Conservation (phyloP, 2,329 filamentous ascomycete species). For the Stachybotrys elegans region DNA sequence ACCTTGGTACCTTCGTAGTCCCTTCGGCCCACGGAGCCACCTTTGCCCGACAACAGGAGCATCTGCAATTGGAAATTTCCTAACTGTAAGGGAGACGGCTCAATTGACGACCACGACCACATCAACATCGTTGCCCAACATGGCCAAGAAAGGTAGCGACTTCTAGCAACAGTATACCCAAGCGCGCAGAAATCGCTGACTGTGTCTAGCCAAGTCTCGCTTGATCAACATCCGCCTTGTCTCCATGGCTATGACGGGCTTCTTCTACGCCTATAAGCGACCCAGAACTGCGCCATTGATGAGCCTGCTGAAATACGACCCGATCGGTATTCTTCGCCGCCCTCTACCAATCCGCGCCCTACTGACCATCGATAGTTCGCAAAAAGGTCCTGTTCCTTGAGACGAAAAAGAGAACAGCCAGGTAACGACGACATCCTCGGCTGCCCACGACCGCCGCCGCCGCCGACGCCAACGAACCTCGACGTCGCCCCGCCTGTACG, state of each 20-base stretch:
- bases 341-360: neutral
- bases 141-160: constrained; percentile 20
- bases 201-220: constrained; percentile 71
- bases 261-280: constrained; percentile 86
- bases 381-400: constrained; percentile 96
- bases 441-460: neutral
- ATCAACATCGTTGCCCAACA: constrained; percentile 6
- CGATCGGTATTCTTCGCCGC: constrained; percentile 83
- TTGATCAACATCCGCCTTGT: constrained; percentile 89
- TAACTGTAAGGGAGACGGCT: neutral
- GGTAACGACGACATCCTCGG: neutral
- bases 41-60: neutral
- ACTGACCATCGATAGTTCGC: constrained; percentile 67
- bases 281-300: constrained; percentile 77
- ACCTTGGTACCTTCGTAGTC: neutral
- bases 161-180: neutral
- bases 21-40: neutral
- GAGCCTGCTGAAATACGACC: constrained; percentile 98
- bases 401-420: constrained; percentile 57
- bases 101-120: constrained; percentile 2
- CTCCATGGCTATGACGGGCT: constrained; percentile 98
- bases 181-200: neutral
- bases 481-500: constrained; percentile 5
- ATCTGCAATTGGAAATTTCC: neutral
- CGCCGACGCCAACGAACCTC: constrained; percentile 7